Conservation (phyloP, 768 basidiomycete genomes). For the Suillus lakei region DNA sequence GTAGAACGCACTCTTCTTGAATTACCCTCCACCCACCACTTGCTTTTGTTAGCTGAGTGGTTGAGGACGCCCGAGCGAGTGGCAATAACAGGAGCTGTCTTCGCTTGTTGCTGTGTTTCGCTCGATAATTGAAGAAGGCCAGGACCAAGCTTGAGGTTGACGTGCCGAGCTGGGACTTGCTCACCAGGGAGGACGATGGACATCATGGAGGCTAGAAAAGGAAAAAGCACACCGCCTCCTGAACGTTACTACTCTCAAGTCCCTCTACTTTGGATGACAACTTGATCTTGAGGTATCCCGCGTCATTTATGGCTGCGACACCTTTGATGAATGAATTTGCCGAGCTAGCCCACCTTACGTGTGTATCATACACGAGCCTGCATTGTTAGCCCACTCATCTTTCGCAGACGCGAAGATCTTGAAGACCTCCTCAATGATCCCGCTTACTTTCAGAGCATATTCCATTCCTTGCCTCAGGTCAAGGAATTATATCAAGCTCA, state of each 20-base stretch:
- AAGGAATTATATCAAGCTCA: conserved; percentile 77
- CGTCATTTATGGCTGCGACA: conserved; percentile 32
- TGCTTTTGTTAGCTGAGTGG: conserved; percentile 72
- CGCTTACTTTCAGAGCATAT: conserved; percentile 83
- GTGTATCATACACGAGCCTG: conserved; percentile 29
- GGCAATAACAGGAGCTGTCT: conserved; percentile 44
- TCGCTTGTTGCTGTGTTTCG: conserved; percentile 36
- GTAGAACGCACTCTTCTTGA: conserved; percentile 72
- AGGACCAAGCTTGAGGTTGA: conserved; percentile 86
- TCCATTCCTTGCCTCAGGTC: conserved; percentile 79
- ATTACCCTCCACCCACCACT: conserved; percentile 90
- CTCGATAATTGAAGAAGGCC: conserved; percentile 63
- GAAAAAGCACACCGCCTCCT: conserved; percentile 1
- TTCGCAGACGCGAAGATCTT: conserved; percentile 81
- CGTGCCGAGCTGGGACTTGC: conserved; percentile 69
- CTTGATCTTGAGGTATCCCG: neutral
- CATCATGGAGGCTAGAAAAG: conserved; percentile 50
- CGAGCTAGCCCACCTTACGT: conserved; percentile 76
- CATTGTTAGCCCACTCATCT: conserved; percentile 15
- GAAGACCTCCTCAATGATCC: conserved; percentile 86
- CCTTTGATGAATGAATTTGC: conserved; percentile 69
- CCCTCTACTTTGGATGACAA: neutral
- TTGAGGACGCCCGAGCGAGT: conserved; percentile 75
- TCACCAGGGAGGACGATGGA: conserved; percentile 83
- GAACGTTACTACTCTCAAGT: neutral